Percentiles rank a stretch among this genome's conserved stretches.
Conservation (phyloP, 1,284 basidiomycete species). For the Pisolithus thermaeus region DNA sequence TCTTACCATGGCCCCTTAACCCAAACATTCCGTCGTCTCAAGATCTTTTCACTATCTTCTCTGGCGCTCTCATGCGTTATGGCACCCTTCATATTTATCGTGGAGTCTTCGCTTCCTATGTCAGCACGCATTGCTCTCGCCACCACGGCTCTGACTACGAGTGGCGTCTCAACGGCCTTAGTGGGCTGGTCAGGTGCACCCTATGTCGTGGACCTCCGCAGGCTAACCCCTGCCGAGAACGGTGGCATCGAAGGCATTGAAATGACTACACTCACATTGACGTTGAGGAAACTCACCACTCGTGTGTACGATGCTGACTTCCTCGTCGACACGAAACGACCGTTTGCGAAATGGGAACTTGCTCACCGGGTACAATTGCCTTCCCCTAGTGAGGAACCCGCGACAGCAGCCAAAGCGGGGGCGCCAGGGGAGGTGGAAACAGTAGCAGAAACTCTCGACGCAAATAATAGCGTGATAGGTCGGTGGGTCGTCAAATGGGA, state of each 20-base stretch:
- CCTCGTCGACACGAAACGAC: slow-evolving; percentile 60
- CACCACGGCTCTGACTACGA: slow-evolving; percentile 65
- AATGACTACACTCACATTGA: slow-evolving; percentile 63
- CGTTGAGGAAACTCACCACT: slow-evolving; percentile 53
- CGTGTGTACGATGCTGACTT: slow-evolving; percentile 73
- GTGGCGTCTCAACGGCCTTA: slow-evolving; percentile 65
- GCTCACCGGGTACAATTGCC: slow-evolving; percentile 49
- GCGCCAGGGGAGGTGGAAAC: slow-evolving; percentile 60
- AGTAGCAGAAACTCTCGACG: slow-evolving; percentile 66
- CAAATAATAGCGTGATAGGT: slow-evolving; percentile 59
- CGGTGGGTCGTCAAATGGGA: slow-evolving; percentile 76
- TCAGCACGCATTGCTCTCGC: slow-evolving; percentile 68
- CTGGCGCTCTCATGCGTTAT: slow-evolving; percentile 66
- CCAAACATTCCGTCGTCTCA: slow-evolving; percentile 68
- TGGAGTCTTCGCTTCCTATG: slow-evolving; percentile 70
- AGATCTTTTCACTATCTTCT: slow-evolving; percentile 79
- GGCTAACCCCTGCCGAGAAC: slow-evolving; percentile 35
- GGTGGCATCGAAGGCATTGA: slow-evolving; percentile 54
- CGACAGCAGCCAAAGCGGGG: slow-evolving; percentile 28
- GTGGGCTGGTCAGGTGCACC: slow-evolving; percentile 67
- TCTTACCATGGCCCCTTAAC: slow-evolving; percentile 62
- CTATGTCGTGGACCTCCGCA: slow-evolving; percentile 44
- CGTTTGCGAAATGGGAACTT: slow-evolving; percentile 80
- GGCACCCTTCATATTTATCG: slow-evolving; percentile 74
- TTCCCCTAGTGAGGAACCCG: slow-evolving; percentile 31